A percentile compares a stretch with the other conserved stretches of the same genome.
These are phyloP conservation scores for Tieghemostelium lacteum DNA, from an alignment of 78 protist species.

Conservation along the genomic window DNA sequence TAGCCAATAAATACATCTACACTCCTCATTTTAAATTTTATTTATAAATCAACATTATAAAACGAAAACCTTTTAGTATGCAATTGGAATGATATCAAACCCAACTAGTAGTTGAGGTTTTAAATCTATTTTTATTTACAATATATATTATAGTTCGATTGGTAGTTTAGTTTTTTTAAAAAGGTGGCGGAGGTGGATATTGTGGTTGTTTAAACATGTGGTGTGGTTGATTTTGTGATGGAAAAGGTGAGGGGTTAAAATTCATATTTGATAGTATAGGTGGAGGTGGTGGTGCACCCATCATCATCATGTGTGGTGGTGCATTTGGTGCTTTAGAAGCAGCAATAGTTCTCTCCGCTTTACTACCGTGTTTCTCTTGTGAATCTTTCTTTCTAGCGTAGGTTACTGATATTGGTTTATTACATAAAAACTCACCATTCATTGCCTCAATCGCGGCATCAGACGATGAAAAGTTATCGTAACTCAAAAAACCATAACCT, in stretches of 20 bases:
- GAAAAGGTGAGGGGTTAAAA: constrained; percentile 7
- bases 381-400: constrained; percentile 83
- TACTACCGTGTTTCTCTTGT: constrained; percentile 76
- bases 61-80: too few species aligned
- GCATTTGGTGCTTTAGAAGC: constrained; percentile 54
- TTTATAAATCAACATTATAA: too few species aligned
- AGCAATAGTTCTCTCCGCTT: constrained; percentile 80
- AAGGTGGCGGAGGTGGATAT: constrained; percentile 20
- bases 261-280: background rate
- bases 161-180: too few species aligned
- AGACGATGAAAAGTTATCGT: constrained; percentile 91
- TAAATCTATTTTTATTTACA: too few species aligned
- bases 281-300: constrained; percentile 5
- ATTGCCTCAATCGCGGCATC: constrained; percentile 92
- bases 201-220: constrained; percentile 5
- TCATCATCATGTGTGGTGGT: background rate
- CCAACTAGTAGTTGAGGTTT: too few species aligned
- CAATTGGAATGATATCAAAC: too few species aligned
- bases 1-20: background rate
- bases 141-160: too few species aligned
- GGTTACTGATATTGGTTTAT: constrained; percentile 78
- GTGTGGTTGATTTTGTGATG: background rate
- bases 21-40: too few species aligned
- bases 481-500: constrained; percentile 98
- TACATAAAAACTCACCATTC: constrained; percentile 87